These are phyloP conservation scores for Mucor racemosus DNA, from an alignment of 371 early-diverging fungal genomes.

Conservation along the genomic window DNA sequence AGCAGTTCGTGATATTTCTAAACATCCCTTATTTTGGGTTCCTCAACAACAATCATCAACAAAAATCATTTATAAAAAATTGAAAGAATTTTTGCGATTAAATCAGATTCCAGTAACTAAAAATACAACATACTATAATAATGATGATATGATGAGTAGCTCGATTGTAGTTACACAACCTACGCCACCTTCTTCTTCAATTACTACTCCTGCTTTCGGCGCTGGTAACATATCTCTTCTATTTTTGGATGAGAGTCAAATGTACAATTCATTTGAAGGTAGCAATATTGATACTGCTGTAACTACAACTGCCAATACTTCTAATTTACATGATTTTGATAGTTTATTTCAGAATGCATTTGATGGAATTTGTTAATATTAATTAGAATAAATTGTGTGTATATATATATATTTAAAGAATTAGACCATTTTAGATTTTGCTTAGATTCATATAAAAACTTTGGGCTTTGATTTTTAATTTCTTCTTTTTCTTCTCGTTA, in stretches of 20 bases:
- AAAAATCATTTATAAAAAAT: background rate
- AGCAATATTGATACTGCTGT: background rate
- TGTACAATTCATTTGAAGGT: background rate
- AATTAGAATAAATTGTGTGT: background rate
- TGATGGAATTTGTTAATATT: constrained; percentile 4
- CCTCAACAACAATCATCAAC: background rate
- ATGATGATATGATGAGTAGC: background rate
- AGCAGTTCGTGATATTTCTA: background rate
- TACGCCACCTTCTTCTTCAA: constrained; percentile 1
- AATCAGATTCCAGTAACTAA: background rate
- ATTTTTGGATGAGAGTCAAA: constrained; percentile 7
- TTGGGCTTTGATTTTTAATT: background rate
- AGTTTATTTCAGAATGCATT: background rate
- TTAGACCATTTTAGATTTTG: background rate
- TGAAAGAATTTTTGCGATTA: constrained; percentile 4
- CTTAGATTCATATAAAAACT: background rate
- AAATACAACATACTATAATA: background rate
- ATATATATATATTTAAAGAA: background rate
- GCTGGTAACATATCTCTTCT: background rate
- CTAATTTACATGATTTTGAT: constrained; percentile 1
- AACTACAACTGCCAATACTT: background rate
- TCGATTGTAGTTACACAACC: background rate
- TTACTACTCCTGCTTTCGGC: background rate
- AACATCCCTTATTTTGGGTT: constrained; percentile 3
- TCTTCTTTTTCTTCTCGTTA: background rate